phyloP scores from a whole-genome alignment of 192 early-diverging fungal species.

The Jimgerdemannia flammicorona region DNA sequence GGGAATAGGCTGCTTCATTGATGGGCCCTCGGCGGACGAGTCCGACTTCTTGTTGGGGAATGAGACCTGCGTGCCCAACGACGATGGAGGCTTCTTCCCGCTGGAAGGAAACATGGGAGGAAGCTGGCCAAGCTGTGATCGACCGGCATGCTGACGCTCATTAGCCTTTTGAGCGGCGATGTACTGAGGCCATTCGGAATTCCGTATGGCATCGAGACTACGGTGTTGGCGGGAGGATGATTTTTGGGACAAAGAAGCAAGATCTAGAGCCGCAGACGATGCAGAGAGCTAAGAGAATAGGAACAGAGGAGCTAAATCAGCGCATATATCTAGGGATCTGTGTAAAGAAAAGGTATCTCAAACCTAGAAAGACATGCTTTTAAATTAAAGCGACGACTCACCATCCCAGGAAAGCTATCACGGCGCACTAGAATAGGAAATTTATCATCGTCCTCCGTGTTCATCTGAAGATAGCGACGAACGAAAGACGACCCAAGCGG shows the following conservation, averaged over 20 bases:
- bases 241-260: constrained; percentile 34
- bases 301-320: constrained; percentile 4
- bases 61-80: constrained; percentile 4
- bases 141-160: constrained; percentile 1
- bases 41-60: constrained; percentile 10
- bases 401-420: constrained; percentile 6
- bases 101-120: constrained; percentile 23
- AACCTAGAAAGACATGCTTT: background rate
- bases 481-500: constrained; percentile 26
- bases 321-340: background rate
- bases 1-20: constrained; percentile 1
- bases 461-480: constrained; percentile 37
- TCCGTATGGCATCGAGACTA: constrained; percentile 42
- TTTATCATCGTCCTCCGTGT: constrained; percentile 32
- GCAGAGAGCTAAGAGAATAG: constrained; percentile 31
- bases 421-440: constrained; percentile 39
- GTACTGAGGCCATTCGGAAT: constrained; percentile 39
- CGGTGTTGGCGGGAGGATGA: constrained; percentile 33
- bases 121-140: constrained; percentile 6
- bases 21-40: constrained; percentile 9
- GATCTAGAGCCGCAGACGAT: constrained; percentile 37
- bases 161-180: constrained; percentile 6
- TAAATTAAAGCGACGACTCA: background rate
- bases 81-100: constrained; percentile 7
- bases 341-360: background rate